phyloP scores from a whole-genome alignment of 2,329 filamentous ascomycete species.

The Neopestalotiopsis sp. region DNA sequence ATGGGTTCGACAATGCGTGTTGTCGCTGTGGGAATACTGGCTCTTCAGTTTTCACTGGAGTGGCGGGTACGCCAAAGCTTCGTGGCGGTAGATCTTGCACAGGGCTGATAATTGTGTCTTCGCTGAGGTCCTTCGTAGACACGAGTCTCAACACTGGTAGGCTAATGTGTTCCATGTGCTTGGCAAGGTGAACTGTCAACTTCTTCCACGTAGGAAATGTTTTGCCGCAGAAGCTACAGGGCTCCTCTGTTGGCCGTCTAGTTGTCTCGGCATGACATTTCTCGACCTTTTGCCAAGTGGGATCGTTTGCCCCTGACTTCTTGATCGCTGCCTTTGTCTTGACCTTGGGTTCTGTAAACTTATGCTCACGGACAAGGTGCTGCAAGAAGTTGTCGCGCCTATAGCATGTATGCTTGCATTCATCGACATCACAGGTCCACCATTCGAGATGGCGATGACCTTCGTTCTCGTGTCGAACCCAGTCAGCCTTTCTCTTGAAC shows the following conservation, averaged over 20 bases:
- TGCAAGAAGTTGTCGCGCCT: constrained; percentile 93
- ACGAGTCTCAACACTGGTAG: constrained; percentile 76
- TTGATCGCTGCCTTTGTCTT: constrained; percentile 76
- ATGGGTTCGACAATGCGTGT: constrained; percentile 25
- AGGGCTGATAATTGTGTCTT: constrained; percentile 71
- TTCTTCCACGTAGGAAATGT: constrained; percentile 88
- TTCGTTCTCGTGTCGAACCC: constrained; percentile 94
- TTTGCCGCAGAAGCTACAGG: constrained; percentile 87
- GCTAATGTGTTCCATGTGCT: constrained; percentile 92
- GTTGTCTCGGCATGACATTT: constrained; percentile 74
- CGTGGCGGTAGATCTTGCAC: constrained; percentile 62
- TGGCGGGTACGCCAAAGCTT: constrained; percentile 37
- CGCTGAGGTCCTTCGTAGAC: constrained; percentile 55
- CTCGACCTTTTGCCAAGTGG: constrained; percentile 80
- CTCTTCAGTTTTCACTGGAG: constrained; percentile 39
- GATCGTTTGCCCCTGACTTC: constrained; percentile 61
- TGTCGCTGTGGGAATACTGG: constrained; percentile 27
- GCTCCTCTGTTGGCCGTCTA: constrained; percentile 72
- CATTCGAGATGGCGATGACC: constrained; percentile 87
- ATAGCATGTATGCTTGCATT: constrained; percentile 83
- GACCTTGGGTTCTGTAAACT: constrained; percentile 79
- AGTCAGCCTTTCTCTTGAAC: constrained; percentile 95
- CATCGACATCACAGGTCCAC: constrained; percentile 84
- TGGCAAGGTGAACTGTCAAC: constrained; percentile 88
- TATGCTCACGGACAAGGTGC: constrained; percentile 90